These are phyloP conservation scores for Sporisorium reilianum DNA, from an alignment of 1,284 basidiomycete genomes.

Conservation along the genomic window DNA sequence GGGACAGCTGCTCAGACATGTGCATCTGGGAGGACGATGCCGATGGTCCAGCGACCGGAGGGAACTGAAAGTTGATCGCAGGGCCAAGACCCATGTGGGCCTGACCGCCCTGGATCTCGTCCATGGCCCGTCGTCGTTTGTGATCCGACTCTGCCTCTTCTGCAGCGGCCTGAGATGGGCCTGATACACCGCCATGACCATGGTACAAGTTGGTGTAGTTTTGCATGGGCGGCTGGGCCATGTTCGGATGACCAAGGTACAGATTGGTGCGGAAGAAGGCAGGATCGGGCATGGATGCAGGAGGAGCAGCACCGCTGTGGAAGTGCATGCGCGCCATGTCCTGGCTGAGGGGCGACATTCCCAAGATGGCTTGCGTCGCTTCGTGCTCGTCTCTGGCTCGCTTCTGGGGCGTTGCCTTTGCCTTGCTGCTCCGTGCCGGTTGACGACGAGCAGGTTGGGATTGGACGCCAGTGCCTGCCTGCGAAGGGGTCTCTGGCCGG, in stretches of 20 bases:
- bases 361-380: conserved; percentile 15
- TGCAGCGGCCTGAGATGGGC: not conserved
- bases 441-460: conserved; percentile 21
- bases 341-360: conserved; percentile 38
- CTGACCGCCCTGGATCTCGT: conserved; percentile 9
- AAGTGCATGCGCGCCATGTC: conserved; percentile 49
- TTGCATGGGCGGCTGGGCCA: conserved; percentile 13
- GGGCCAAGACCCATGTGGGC: conserved; percentile 25
- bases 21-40: conserved; percentile 9
- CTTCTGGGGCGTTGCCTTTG: conserved; percentile 29
- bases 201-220: conserved; percentile 8
- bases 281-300: conserved; percentile 8
- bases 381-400: conserved; percentile 25
- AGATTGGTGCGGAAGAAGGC: conserved; percentile 24
- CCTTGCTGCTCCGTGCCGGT: conserved; percentile 16
- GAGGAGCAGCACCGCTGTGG: not conserved
- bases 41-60: not conserved
- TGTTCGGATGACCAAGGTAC: conserved; percentile 5
- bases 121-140: conserved; percentile 30
- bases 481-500: not conserved
- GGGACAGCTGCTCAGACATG: conserved; percentile 6
- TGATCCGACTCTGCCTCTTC: conserved; percentile 23
- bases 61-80: conserved; percentile 27
- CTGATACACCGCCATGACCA: not conserved
- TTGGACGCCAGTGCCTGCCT: not conserved